These are phyloP conservation scores for Prinsepia uniflora DNA, from an alignment of 306 rosid genomes.

Conservation along the genomic window DNA sequence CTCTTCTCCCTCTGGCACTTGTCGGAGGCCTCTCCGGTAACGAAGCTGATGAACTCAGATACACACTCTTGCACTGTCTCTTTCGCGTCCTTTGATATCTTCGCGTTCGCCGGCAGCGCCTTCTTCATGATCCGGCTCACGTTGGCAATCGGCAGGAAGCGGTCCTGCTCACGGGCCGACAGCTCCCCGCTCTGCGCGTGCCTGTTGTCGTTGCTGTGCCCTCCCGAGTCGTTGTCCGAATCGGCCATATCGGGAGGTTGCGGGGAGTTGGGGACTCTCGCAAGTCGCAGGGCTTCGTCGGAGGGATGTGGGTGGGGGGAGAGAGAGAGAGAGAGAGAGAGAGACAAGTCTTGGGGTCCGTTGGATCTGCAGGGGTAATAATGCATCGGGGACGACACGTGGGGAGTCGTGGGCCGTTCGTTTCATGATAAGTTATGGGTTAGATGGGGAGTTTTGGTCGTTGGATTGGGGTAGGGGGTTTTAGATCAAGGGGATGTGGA, in stretches of 20 bases:
- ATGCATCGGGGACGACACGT: constrained; percentile 40
- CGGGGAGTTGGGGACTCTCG: neutral
- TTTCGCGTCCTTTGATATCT: constrained; percentile 66
- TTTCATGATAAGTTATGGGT: constrained; percentile 24
- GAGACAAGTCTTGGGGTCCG: constrained; percentile 39
- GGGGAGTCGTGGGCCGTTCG: constrained; percentile 20
- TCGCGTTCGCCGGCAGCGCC: constrained; percentile 69
- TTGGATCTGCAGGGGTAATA: constrained; percentile 44
- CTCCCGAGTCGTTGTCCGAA: constrained; percentile 73
- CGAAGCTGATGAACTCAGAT: constrained; percentile 66
- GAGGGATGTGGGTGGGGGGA: neutral
- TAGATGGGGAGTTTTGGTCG: constrained; percentile 16
- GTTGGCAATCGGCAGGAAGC: constrained; percentile 67
- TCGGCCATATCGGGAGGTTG: constrained; percentile 45
- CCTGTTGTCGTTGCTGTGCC: constrained; percentile 23
- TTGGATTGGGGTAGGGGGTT: constrained; percentile 21
- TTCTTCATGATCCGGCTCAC: constrained; percentile 75
- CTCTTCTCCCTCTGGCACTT: constrained; percentile 73
- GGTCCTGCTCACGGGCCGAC: constrained; percentile 54
- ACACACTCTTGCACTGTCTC: constrained; percentile 68
- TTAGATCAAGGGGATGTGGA: neutral
- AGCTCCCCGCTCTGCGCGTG: constrained; percentile 32
- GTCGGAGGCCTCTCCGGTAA: constrained; percentile 64
- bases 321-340: constrained; percentile 17
- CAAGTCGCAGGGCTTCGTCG: neutral